Percentiles rank a stretch among this genome's conserved stretches.
These are phyloP conservation scores for Amanita rimosa DNA, from an alignment of 768 basidiomycete species.

Conservation along the genomic window DNA sequence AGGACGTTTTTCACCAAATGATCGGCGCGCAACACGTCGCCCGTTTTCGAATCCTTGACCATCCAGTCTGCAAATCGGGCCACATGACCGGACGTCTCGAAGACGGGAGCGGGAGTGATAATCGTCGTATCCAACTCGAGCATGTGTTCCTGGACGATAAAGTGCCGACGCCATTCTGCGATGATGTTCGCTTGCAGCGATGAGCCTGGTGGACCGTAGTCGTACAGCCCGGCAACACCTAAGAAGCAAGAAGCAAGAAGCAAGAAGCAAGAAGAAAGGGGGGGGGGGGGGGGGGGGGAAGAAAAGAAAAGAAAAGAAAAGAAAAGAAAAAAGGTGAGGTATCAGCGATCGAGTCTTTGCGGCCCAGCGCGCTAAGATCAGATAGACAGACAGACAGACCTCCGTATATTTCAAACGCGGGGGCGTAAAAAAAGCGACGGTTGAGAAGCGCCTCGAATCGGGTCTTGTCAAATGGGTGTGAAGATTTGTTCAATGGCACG, in stretches of 20 bases:
- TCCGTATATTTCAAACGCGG: conserved; percentile 98
- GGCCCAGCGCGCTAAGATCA: too few relatives aligned
- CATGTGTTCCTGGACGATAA: conserved; percentile 98
- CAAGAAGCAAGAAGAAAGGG: too few relatives aligned
- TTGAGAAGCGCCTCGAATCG: conserved; percentile 79
- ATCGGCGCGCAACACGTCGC: conserved; percentile 93
- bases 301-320: too few relatives aligned
- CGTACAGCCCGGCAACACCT: conserved; percentile 97
- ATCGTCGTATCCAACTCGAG: conserved; percentile 96
- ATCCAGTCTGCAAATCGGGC: conserved; percentile 99
- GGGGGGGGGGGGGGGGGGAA: too few relatives aligned
- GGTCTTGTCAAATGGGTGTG: conserved; percentile 79
- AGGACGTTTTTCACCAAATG: conserved; percentile 91
- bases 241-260: too few relatives aligned
- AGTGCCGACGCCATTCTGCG: conserved; percentile 93
- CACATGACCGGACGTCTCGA: conserved; percentile 96
- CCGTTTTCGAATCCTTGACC: conserved; percentile 93
- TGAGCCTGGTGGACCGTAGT: conserved; percentile 95
- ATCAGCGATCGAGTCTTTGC: too few relatives aligned
- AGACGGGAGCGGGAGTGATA: conserved; percentile 91
- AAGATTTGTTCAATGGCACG: conserved; percentile 84
- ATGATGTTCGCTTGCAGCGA: conserved; percentile 95
- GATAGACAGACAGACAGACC: conserved; percentile 27
- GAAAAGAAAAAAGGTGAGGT: too few relatives aligned
- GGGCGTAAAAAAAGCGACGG: conserved; percentile 94